Evolutionary conservation across 805 yeast genomes (phyloP).

Genomic region (Komagataella pastoris): DNA sequence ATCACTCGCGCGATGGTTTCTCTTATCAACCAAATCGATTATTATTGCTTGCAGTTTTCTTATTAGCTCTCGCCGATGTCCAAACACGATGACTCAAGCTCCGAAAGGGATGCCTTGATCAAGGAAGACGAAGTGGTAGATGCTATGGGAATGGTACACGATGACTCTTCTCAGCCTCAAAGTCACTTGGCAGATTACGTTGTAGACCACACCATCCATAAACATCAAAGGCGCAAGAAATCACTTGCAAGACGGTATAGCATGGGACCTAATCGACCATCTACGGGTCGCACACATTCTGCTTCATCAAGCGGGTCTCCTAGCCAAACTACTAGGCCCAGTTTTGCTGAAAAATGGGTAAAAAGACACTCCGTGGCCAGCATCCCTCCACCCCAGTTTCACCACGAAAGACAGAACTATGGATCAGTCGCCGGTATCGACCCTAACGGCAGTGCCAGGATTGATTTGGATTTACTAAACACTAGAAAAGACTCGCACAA

Average conservation of each 20-base stretch:
- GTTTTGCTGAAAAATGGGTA: constrained; percentile 16
- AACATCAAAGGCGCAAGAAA: not conserved
- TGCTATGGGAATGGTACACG: constrained; percentile 6
- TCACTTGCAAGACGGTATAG: not conserved
- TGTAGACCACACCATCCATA: not conserved
- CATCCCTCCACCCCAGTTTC: not conserved
- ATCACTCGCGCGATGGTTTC: not conserved
- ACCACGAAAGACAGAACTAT: not conserved
- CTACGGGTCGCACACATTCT: not conserved
- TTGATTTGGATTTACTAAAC: constrained; percentile 13
- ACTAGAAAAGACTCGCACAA: constrained; percentile 18
- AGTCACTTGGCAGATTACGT: not conserved
- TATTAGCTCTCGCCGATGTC: not conserved
- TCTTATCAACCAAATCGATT: not conserved
- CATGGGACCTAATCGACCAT: not conserved
- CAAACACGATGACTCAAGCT: not conserved
- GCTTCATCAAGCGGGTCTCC: constrained; percentile 1
- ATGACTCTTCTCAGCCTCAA: constrained; percentile 2
- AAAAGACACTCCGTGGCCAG: constrained; percentile 6
- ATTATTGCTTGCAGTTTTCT: not conserved
- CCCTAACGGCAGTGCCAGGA: not conserved
- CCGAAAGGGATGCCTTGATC: not conserved
- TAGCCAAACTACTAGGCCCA: constrained; percentile 6
- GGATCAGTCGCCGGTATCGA: not conserved
- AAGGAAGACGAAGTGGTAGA: constrained; percentile 4